Evolutionary conservation across 768 basidiomycete species (phyloP).

Genomic region (Serendipita sp.): DNA sequence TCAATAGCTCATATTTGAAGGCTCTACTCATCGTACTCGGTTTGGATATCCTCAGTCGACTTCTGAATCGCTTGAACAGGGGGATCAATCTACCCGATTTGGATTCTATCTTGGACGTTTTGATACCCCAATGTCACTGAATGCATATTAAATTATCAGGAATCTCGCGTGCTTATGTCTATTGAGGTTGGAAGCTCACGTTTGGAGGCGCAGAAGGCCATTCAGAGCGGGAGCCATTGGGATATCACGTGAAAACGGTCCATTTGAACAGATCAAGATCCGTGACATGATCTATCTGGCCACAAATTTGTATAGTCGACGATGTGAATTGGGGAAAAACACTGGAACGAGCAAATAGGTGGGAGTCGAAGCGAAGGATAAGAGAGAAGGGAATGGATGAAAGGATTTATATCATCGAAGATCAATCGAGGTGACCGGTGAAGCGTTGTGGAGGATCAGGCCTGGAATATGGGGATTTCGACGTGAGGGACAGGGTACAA

Average conservation of each 20-base stretch:
- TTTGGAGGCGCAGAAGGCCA: slow-evolving; percentile 30
- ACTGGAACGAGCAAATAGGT: slow-evolving; percentile 21
- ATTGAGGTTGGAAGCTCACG: too few relatives aligned
- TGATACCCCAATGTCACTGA: too few relatives aligned
- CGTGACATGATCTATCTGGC: slow-evolving; percentile 23
- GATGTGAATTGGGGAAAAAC: slow-evolving; percentile 14
- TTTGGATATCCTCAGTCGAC: slow-evolving; percentile 32
- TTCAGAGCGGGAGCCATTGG: slow-evolving; percentile 81
- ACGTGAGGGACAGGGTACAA: too few relatives aligned
- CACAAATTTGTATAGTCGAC: slow-evolving; percentile 25
- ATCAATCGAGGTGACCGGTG: too few relatives aligned
- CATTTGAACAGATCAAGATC: slow-evolving; percentile 40
- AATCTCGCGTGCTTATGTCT: too few relatives aligned
- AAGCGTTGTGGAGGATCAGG: too few relatives aligned
- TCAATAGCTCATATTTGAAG: slow-evolving; percentile 67
- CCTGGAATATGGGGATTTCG: too few relatives aligned
- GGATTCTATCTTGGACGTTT: too few relatives aligned
- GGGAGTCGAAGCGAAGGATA: slow-evolving; percentile 21
- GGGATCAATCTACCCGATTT: slow-evolving; percentile 26
- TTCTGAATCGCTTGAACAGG: slow-evolving; percentile 51
- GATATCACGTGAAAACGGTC: slow-evolving; percentile 60
- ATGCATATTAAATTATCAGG: too few relatives aligned
- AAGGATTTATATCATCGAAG: too few relatives aligned
- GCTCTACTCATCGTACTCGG: slow-evolving; percentile 70
- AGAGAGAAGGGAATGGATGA: too few relatives aligned